Percentiles rank a stretch among this genome's conserved stretches.
Evolutionary conservation across 2,329 filamentous ascomycete species (phyloP).

Genomic region (Botrytis pseudocinerea): DNA sequence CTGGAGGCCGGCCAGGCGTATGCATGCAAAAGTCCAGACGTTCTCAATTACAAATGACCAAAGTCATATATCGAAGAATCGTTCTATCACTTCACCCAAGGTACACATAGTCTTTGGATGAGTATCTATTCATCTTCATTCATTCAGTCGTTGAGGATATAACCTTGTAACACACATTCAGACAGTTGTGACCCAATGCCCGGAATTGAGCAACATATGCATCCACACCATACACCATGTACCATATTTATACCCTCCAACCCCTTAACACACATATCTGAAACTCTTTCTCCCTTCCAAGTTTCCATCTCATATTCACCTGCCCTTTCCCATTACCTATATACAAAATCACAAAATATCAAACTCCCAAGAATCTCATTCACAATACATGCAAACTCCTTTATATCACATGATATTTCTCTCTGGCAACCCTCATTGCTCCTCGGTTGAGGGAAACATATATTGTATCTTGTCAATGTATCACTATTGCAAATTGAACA

Average conservation of each 20-base stretch:
- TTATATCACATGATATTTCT: not conserved
- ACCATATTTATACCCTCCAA: not conserved
- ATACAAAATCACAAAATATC: not conserved
- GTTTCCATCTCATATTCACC: not conserved
- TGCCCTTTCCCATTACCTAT: not conserved
- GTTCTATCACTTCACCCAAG: not conserved
- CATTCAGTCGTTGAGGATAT: not conserved
- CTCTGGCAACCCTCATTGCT: not conserved
- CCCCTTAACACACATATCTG: not conserved
- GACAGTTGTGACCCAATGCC: not conserved
- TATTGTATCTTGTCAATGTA: not conserved
- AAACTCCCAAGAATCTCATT: not conserved
- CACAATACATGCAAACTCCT: no score
- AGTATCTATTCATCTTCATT: not conserved
- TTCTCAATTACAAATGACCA: not conserved
- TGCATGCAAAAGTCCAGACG: not conserved
- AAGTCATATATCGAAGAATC: not conserved
- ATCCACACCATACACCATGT: not conserved
- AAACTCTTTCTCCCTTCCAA: not conserved
- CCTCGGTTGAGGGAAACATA: not conserved
- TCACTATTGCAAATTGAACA: not conserved
- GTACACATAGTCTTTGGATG: not conserved
- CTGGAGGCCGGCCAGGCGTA: no score
- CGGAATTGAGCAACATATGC: not conserved
- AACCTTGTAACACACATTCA: no score